Conservation (phyloP, 164 flowering plant species). For the Liriodendron chinense region DNA sequence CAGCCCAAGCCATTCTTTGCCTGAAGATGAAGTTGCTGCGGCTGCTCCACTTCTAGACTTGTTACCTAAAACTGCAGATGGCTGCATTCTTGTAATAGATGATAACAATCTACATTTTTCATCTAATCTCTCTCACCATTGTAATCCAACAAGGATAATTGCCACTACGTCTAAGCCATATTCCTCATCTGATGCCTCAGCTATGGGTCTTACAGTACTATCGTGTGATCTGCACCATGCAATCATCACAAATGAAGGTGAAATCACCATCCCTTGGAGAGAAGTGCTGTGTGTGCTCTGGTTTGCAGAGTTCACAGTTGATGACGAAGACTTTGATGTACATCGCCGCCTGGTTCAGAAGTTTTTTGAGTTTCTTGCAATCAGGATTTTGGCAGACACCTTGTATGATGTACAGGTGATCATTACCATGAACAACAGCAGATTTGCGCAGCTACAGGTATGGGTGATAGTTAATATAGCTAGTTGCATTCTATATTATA, state of each 20-base stretch:
- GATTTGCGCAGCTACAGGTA: constrained; percentile 87
- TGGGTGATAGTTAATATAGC: background rate
- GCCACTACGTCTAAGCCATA: constrained; percentile 45
- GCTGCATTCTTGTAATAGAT: constrained; percentile 61
- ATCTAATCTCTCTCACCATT: constrained; percentile 38
- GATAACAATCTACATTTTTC: constrained; percentile 63
- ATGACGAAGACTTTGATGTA: constrained; percentile 35
- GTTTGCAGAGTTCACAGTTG: constrained; percentile 53
- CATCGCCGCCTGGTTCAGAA: constrained; percentile 42
- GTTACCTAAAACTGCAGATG: constrained; percentile 47
- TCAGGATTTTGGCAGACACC: constrained; percentile 63
- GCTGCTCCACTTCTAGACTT: constrained; percentile 38
- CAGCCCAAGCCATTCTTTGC: constrained; percentile 35
- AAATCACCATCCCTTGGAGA: constrained; percentile 53
- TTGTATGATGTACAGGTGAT: constrained; percentile 55
- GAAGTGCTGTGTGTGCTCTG: constrained; percentile 65
- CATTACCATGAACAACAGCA: constrained; percentile 75
- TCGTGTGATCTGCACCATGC: constrained; percentile 50
- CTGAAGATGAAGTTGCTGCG: constrained; percentile 48
- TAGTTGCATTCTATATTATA: background rate
- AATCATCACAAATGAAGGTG: constrained; percentile 33
- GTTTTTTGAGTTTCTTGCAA: constrained; percentile 68
- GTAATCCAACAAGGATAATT: constrained; percentile 49
- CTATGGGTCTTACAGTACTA: constrained; percentile 37
- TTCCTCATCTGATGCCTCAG: constrained; percentile 33